These are phyloP conservation scores for Cyclanthera cordifolia DNA, from an alignment of 306 rosid genomes.

Conservation along the genomic window DNA sequence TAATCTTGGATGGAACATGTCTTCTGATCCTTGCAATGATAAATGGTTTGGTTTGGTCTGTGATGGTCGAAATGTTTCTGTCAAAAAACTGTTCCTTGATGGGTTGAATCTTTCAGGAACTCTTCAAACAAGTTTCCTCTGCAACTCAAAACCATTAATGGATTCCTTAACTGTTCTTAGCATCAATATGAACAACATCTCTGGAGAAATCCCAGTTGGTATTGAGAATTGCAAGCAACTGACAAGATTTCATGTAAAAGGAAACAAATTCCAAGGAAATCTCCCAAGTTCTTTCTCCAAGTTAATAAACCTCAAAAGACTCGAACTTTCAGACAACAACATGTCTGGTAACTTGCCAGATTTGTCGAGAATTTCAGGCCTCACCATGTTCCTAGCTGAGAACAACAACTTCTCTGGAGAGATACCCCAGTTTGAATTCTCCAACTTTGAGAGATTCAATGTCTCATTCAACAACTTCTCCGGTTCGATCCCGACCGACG, in stretches of 20 bases:
- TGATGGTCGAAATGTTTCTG: conserved; percentile 21
- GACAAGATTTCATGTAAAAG: conserved; percentile 28
- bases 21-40: conserved; percentile 57
- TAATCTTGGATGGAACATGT: conserved; percentile 31
- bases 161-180: conserved; percentile 37
- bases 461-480: conserved; percentile 47
- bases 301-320: conserved; percentile 31
- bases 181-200: conserved; percentile 34
- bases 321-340: conserved; percentile 47
- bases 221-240: conserved; percentile 45
- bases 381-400: conserved; percentile 45
- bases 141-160: conserved; percentile 35
- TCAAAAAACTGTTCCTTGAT: conserved; percentile 30
- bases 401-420: conserved; percentile 40
- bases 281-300: conserved; percentile 49
- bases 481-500: conserved; percentile 33
- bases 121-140: conserved; percentile 37
- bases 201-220: conserved; percentile 34
- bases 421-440: conserved; percentile 45
- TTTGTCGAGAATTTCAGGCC: conserved; percentile 51
- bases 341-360: conserved; percentile 45
- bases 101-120: conserved; percentile 33
- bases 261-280: conserved; percentile 42
- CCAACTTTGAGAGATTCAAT: conserved; percentile 36
- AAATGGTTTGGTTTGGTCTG: conserved; percentile 46